Evolutionary conservation across 805 yeast genomes (phyloP).

Genomic region (Cyberlindnera americana): DNA sequence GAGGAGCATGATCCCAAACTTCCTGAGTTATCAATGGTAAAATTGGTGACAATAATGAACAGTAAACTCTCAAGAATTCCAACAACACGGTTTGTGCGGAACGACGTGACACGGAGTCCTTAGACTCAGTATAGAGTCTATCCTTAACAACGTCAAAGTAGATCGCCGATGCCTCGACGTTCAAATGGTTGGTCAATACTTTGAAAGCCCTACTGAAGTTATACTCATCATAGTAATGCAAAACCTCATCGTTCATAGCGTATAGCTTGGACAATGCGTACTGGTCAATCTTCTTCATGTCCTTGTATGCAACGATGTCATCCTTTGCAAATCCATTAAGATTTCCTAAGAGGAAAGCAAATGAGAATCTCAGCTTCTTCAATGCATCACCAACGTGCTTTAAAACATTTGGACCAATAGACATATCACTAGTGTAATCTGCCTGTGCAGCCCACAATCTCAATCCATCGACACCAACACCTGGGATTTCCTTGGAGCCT

Average conservation of each 20-base stretch:
- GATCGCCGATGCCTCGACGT: slow-evolving; percentile 69
- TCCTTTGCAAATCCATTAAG: slow-evolving; percentile 40
- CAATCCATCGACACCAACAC: slow-evolving; percentile 86
- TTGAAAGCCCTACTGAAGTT: slow-evolving; percentile 72
- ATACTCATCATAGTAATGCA: slow-evolving; percentile 47
- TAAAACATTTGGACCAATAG: slow-evolving; percentile 67
- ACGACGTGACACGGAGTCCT: slow-evolving; percentile 46
- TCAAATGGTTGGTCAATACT: slow-evolving; percentile 66
- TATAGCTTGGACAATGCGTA: slow-evolving; percentile 55
- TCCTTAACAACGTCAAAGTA: slow-evolving; percentile 90
- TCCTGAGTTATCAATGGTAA: slow-evolving; percentile 85
- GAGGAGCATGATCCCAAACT: slow-evolving; percentile 63
- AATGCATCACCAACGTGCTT: slow-evolving; percentile 74
- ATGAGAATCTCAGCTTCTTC: slow-evolving; percentile 79
- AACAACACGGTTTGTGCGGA: slow-evolving; percentile 62
- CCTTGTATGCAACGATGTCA: slow-evolving; percentile 35
- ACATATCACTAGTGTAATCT: slow-evolving; percentile 79
- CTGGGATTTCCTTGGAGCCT: slow-evolving; percentile 53
- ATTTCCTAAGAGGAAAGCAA: slow-evolving; percentile 79
- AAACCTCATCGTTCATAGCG: slow-evolving; percentile 40
- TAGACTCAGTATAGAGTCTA: slow-evolving; percentile 67
- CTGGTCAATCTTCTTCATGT: slow-evolving; percentile 52
- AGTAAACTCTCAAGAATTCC: slow-evolving; percentile 55
- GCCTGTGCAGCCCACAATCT: slow-evolving; percentile 88
- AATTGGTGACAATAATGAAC: slow-evolving; percentile 74